Evolutionary conservation across 768 basidiomycete genomes (phyloP).

Genomic region (Tylopilus subfusipes): DNA sequence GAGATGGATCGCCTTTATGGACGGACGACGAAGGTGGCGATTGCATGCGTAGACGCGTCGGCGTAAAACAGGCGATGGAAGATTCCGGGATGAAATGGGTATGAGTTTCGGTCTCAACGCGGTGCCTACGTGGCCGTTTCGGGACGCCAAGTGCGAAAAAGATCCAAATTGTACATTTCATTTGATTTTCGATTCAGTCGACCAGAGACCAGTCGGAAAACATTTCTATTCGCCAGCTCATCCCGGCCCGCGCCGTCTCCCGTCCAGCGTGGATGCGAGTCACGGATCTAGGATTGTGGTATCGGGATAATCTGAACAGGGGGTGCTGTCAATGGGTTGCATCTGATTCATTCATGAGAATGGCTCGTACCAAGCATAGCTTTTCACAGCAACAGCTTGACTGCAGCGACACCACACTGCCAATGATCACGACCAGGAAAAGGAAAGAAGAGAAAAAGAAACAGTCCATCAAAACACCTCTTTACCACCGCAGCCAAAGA

Average conservation of each 20-base stretch:
- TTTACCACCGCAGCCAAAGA: slow-evolving; percentile 4
- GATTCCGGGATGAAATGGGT: neutral
- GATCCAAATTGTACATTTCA: slow-evolving; percentile 1
- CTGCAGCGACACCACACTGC: neutral
- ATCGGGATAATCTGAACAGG: slow-evolving; percentile 3
- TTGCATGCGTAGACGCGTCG: neutral
- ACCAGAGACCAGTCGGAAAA: neutral
- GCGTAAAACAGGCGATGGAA: neutral
- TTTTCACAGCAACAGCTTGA: neutral
- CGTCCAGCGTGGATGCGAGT: neutral
- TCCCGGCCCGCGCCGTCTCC: slow-evolving; percentile 1
- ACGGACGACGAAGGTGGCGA: neutral
- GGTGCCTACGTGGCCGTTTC: neutral
- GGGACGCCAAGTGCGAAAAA: neutral
- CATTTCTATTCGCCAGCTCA: slow-evolving; percentile 11
- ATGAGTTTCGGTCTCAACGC: neutral
- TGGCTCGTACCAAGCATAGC: slow-evolving; percentile 14
- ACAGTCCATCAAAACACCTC: slow-evolving; percentile 4
- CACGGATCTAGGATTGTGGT: neutral
- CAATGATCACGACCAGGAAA: slow-evolving; percentile 4
- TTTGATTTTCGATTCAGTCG: neutral
- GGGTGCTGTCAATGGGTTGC: slow-evolving; percentile 1
- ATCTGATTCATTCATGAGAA: neutral
- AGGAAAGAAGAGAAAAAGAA: neutral
- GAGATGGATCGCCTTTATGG: neutral